Base-by-base conservation (phyloP, 768 basidiomycete species). In the Coprinopsis strossmayeri region DNA sequence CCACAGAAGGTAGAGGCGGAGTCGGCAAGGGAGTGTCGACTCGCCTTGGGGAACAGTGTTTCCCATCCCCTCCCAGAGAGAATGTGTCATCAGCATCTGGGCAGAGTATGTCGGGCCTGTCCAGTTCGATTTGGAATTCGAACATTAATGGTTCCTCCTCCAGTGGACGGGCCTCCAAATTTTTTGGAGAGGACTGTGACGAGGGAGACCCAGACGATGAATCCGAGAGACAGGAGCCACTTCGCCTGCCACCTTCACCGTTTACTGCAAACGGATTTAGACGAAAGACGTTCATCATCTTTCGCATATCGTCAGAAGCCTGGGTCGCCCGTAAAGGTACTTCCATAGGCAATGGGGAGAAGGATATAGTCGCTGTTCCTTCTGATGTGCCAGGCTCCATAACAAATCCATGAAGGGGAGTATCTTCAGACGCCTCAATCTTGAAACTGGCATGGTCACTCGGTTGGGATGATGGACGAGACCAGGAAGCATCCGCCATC, bases 241-340 rank as follows among this genome's bases (percentile, higher is more conserved):
- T 41, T 13, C 54, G 47, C 48, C 43, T 52, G 13, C 44, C n/a
- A n/a, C n/a, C 47, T 3, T 48, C 51, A 34, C 51, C 77, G 54
- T 84, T 79, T 67, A 81, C 78, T 20, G 84, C 75, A 55, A 89
- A 89, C 0, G 84, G 85, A 62, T 88, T 83, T 55, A 88, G 72
- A 5, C 87, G 76, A 61, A 89, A 86, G 18, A 81, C 78, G 35
- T 78, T 77, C 87, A 90, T 90, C 79, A 87, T 80, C 41, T 69
- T 67, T 46, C 81, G 77, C 87, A 87, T 87, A 37, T 76, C 72
- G 39, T 76, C 72, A 52, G 76, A 72, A 1, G 85, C 87, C 57
- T 87, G 81, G 0, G 84, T 87, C 5, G 86, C 87, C 39, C 87
- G 83, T 12, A 87, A 73, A 5, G 87, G 85, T 1, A 87, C 85